phyloP scores from a whole-genome alignment of 805 yeast genomes.

The Maudiozyma saulgeensis region DNA sequence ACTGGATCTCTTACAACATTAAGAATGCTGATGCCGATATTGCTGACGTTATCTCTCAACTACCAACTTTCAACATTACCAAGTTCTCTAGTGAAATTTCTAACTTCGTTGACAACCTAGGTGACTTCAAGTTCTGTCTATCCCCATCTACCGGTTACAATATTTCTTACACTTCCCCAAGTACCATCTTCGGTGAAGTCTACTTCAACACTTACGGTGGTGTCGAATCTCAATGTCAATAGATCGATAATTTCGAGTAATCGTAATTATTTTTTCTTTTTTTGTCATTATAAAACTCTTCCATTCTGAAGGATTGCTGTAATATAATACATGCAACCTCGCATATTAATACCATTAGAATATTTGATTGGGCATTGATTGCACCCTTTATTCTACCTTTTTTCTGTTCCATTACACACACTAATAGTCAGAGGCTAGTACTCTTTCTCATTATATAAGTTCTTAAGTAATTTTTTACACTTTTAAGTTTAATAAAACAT shows the following conservation, averaged over 20 bases:
- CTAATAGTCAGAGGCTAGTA: not conserved
- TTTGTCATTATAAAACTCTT: no score
- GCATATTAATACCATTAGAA: not conserved
- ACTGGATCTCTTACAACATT: not conserved
- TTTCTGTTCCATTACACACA: not conserved
- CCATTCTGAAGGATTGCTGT: no score
- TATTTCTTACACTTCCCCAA: not conserved
- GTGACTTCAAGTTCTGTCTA: not conserved
- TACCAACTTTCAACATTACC: not conserved
- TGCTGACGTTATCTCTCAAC: not conserved
- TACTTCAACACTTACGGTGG: slow-evolving; percentile 1
- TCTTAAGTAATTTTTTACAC: not conserved
- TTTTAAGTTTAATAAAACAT: not conserved
- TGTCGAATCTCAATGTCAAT: not conserved
- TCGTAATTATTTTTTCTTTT: no score
- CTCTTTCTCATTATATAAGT: not conserved
- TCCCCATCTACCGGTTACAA: not conserved
- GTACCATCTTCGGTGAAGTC: not conserved
- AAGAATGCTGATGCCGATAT: not conserved
- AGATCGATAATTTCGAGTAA: not conserved
- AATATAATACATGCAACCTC: not conserved
- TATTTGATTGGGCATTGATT: not conserved
- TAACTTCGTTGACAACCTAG: not conserved
- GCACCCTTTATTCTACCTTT: not conserved
- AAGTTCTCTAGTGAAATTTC: not conserved